Evolutionary conservation across 805 yeast genomes (phyloP), one percentile per base, ranked within the genome.

Genomic region (Nadsonia fulvescens): DNA sequence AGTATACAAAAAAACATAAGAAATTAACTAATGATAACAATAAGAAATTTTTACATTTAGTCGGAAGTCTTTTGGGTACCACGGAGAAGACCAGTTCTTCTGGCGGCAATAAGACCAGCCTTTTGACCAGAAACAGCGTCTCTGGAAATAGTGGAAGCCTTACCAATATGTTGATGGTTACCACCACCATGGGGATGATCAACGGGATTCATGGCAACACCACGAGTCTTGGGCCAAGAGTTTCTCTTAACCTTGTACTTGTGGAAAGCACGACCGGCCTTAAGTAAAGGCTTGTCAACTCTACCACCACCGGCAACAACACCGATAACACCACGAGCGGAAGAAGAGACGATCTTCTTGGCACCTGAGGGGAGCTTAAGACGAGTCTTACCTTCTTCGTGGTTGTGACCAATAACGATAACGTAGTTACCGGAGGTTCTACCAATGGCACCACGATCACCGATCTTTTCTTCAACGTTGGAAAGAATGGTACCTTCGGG

Each of bases 121-220:
- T 86, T 86, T 72, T 86, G 98, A 79, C 98, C 98, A 54, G 98
- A 69, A 60, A 86, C 96, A 47, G 96, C 95, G 64, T 93, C 93
- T 77, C 96, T 81, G 49, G 93, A 75, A 54, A 86, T 86, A 55
- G 96, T 86, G 52, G 96, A 86, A 55, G 96, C 95, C 74, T 86
- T 86, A 82, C 96, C 96, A 69, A 83, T 86, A 65, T 86, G 96
- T 72, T 86, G 96, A 67, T 86, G 96, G 93, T 83, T 83, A 86
- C 98, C 98, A 86, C 98, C 96, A 79, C 98, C 98, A 65, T 86
- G 98, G 62, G 98, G 98, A 72, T 86, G 98, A 63, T 86, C 98
- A 62, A 86, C 98, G 63, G 96, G 96, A 71, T 86, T 86, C 98
- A 89, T 86, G 61, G 98, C 98, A 60, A 86, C 96, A 86, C 96